A percentile compares a stretch with the other conserved stretches of the same genome.
phyloP scores from a whole-genome alignment of 352 stramenopile genomes.

The Vaucheria bursata region DNA sequence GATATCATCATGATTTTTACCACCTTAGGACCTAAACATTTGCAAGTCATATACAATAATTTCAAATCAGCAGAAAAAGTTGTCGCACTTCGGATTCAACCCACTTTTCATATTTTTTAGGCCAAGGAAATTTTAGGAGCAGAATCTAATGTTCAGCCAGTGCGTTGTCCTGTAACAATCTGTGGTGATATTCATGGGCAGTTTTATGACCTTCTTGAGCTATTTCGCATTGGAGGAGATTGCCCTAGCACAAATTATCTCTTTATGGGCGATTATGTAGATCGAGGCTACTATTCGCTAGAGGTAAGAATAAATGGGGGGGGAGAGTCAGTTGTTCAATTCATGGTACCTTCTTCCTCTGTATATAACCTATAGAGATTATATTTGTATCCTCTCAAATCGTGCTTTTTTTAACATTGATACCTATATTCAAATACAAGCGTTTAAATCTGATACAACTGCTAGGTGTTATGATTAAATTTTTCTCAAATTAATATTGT shows the following conservation, averaged over 20 bases:
- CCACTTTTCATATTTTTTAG: too few species aligned
- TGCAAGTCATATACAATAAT: too few species aligned
- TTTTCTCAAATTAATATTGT: too few species aligned
- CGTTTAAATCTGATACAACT: too few species aligned
- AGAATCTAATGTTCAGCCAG: slow-evolving; percentile 77
- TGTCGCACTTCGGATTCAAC: too few species aligned
- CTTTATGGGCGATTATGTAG: slow-evolving; percentile 98
- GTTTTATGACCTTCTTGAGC: slow-evolving; percentile 59
- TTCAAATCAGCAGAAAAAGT: too few species aligned
- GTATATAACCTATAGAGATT: not conserved
- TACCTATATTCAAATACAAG: too few species aligned
- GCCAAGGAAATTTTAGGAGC: slow-evolving; percentile 76
- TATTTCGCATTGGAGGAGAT: slow-evolving; percentile 59
- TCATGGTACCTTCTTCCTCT: not conserved
- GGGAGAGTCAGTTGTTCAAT: slow-evolving; percentile 64
- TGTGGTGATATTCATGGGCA: slow-evolving; percentile 61
- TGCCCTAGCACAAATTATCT: slow-evolving; percentile 89
- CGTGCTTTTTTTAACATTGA: not conserved
- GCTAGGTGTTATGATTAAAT: too few species aligned
- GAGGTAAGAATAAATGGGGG: too few species aligned
- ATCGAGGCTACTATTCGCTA: slow-evolving; percentile 88
- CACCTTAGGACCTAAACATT: too few species aligned
- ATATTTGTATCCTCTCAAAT: not conserved
- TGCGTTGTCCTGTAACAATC: slow-evolving; percentile 71
- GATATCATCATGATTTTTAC: not conserved